Evolutionary conservation across 768 basidiomycete genomes (phyloP).

Genomic region (Boletus barrowsii): DNA sequence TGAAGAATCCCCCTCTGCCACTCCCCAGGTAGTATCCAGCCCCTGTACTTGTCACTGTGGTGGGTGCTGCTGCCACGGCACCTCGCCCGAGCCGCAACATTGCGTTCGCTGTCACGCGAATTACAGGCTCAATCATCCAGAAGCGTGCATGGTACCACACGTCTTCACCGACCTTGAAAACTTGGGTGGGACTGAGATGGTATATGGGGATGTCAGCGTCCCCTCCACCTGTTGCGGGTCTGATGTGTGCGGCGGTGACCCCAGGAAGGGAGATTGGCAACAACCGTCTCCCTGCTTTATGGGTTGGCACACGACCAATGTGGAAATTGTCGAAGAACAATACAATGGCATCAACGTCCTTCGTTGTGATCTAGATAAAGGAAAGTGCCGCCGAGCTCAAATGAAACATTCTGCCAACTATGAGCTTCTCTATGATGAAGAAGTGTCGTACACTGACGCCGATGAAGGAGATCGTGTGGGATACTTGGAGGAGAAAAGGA

Average conservation of each 20-base stretch:
- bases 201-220: not conserved
- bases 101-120: conserved; percentile 2
- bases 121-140: not conserved
- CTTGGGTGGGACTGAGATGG: too few species aligned
- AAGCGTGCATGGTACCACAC: conserved; percentile 1
- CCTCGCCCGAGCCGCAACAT: not conserved
- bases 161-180: not conserved
- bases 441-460: not conserved
- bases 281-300: not conserved
- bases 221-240: not conserved
- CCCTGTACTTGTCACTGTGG: not conserved
- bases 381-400: not conserved
- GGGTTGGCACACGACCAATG: conserved; percentile 1
- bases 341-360: conserved; percentile 3
- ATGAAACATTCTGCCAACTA: not conserved
- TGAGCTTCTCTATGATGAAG: not conserved
- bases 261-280: not conserved
- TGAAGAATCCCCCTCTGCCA: too few species aligned
- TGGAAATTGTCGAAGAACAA: not conserved
- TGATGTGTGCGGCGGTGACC: not conserved
- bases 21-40: too few species aligned
- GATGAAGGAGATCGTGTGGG: not conserved
- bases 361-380: not conserved
- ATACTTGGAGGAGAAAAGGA: not conserved
- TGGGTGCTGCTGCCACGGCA: conserved; percentile 4